phyloP scores from a whole-genome alignment of 2,329 filamentous ascomycete species.

The Colletotrichum aenigma region DNA sequence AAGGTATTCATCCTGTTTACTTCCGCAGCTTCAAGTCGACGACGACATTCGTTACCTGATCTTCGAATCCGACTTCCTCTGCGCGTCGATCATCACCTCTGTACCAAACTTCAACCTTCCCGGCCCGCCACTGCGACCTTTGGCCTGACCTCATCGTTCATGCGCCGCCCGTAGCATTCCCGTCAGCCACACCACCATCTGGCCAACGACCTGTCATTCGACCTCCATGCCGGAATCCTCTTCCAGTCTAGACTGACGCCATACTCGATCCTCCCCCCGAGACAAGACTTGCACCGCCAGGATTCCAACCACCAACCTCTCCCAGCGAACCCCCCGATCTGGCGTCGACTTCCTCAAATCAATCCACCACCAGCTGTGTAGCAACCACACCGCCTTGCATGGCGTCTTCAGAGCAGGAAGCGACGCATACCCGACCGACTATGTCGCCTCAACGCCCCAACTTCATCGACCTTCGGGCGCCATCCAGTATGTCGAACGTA shows the following conservation, averaged over 20 bases:
- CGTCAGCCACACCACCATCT: slow-evolving; percentile 11
- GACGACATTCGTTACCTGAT: slow-evolving; percentile 8
- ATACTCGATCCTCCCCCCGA: slow-evolving; percentile 22
- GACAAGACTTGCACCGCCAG: slow-evolving; percentile 20
- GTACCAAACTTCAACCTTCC: background rate
- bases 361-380: background rate
- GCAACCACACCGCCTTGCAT: slow-evolving; percentile 3
- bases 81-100: background rate
- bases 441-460: slow-evolving; percentile 62
- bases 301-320: slow-evolving; percentile 19
- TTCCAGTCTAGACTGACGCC: slow-evolving; percentile 22
- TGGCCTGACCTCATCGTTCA: slow-evolving; percentile 26
- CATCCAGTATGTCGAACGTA: slow-evolving; percentile 47
- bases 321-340: background rate
- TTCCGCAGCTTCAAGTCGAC: background rate
- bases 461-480: slow-evolving; percentile 63
- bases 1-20: background rate
- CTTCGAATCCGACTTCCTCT: background rate
- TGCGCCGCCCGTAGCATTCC: slow-evolving; percentile 18
- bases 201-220: slow-evolving; percentile 3
- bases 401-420: background rate
- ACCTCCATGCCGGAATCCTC: slow-evolving; percentile 9
- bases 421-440: slow-evolving; percentile 8
- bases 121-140: background rate
- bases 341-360: background rate